Conservation (phyloP, 352 stramenopile genomes). For the Globisporangium perplexum region DNA sequence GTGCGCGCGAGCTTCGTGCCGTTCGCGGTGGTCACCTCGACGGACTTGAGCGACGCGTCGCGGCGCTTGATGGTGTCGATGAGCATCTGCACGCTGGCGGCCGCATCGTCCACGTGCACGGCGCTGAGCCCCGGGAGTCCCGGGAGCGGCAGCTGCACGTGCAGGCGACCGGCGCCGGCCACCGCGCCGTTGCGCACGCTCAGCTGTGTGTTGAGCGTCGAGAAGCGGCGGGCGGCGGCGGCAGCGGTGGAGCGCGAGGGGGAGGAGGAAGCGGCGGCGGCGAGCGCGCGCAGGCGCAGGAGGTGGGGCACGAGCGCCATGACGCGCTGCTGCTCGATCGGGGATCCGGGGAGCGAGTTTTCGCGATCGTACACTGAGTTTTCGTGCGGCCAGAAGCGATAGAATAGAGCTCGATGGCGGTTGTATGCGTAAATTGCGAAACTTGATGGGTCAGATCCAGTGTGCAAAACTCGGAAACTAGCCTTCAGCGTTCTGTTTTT, state of each 20-base stretch:
- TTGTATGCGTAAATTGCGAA: no score
- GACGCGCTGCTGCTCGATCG: neutral
- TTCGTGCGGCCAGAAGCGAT: no score
- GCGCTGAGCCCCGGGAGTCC: slow-evolving; percentile 44
- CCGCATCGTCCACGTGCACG: slow-evolving; percentile 31
- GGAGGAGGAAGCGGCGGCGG: neutral
- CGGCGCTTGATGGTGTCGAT: slow-evolving; percentile 43
- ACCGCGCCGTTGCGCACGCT: slow-evolving; percentile 41
- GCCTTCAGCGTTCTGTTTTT: no score
- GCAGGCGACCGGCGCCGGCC: slow-evolving; percentile 28
- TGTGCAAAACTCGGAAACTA: no score
- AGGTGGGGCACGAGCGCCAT: slow-evolving; percentile 11
- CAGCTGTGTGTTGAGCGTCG: slow-evolving; percentile 25
- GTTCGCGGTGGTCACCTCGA: slow-evolving; percentile 61
- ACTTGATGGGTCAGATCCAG: no score
- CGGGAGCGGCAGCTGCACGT: slow-evolving; percentile 57
- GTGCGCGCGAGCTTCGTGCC: slow-evolving; percentile 64
- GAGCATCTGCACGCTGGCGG: slow-evolving; percentile 40
- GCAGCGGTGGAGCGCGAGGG: no score
- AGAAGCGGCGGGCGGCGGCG: neutral
- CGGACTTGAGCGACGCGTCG: slow-evolving; percentile 52
- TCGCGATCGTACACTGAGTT: no score
- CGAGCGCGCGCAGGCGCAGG: slow-evolving; percentile 3
- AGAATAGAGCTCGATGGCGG: no score
- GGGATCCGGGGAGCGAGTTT: no score